Evolutionary conservation across 2,329 filamentous ascomycete genomes (phyloP).

Genomic region (Pyrenophora teres): DNA sequence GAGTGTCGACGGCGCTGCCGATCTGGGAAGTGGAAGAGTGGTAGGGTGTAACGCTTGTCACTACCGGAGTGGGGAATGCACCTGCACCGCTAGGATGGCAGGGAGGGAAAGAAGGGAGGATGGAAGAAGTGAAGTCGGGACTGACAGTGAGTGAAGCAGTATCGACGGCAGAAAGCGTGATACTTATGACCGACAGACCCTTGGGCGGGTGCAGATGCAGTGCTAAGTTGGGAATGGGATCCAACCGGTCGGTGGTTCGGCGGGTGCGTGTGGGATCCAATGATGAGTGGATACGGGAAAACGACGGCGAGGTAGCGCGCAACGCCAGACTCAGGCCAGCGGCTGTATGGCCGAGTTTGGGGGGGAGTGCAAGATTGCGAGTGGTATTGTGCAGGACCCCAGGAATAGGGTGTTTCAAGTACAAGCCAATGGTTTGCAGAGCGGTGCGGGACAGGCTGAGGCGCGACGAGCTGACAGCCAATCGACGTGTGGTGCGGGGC

Average conservation of each 20-base stretch:
- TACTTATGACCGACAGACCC: conserved; percentile 36
- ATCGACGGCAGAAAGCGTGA: conserved; percentile 33
- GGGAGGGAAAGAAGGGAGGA: conserved; percentile 28
- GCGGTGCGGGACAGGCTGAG: conserved; percentile 26
- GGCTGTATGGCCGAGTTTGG: conserved; percentile 41
- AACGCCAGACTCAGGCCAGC: conserved; percentile 34
- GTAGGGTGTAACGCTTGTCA: conserved; percentile 29
- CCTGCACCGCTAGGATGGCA: conserved; percentile 40
- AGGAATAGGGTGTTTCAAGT: conserved; percentile 47
- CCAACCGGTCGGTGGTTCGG: conserved; percentile 31
- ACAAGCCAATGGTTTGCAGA: conserved; percentile 34
- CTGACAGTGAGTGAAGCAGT: conserved; percentile 34
- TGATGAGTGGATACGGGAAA: conserved; percentile 23
- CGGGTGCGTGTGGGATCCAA: conserved; percentile 37
- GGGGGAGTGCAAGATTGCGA: conserved; percentile 30
- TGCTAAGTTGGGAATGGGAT: conserved; percentile 24
- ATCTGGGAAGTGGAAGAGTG: conserved; percentile 26
- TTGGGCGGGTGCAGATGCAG: conserved; percentile 21
- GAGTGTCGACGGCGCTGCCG: conserved; percentile 39
- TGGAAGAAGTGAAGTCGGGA: conserved; percentile 33
- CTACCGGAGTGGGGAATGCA: conserved; percentile 32
- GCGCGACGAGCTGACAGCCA: conserved; percentile 40
- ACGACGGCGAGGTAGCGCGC: conserved; percentile 37
- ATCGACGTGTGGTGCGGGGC: conserved; percentile 29
- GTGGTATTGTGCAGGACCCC: conserved; percentile 32